phyloP scores from a whole-genome alignment of 257 asterid species.

The Ilex aquifolium region DNA sequence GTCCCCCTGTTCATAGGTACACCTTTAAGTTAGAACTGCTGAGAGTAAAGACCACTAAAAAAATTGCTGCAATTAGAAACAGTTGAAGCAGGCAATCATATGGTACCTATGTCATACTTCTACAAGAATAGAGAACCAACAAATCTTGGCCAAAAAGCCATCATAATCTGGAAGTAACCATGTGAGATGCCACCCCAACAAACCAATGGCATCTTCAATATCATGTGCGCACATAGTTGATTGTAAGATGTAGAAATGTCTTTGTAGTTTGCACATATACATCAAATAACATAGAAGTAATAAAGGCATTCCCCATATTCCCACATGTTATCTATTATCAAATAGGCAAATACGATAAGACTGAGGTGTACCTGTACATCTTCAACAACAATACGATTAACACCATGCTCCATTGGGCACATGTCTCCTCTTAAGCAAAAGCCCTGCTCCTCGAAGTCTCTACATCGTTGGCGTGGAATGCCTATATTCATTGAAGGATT shows the following conservation, averaged over 20 bases:
- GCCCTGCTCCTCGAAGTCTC: conserved; percentile 99
- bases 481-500: conserved; percentile 59
- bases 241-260: too few species aligned
- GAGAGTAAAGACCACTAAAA: too few species aligned
- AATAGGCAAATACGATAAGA: background rate
- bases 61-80: background rate
- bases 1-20: background rate
- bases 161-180: background rate
- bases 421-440: conserved; percentile 98
- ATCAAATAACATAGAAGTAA: background rate
- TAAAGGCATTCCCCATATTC: background rate
- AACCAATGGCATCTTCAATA: background rate
- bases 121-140: background rate
- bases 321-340: conserved; percentile 1
- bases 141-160: background rate
- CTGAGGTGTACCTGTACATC: conserved; percentile 83
- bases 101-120: background rate
- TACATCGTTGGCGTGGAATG: conserved; percentile 75
- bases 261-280: too few species aligned
- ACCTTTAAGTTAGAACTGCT: too few species aligned
- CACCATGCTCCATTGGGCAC: conserved; percentile 99
- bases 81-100: background rate
- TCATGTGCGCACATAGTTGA: background rate
- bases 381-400: conserved; percentile 92
- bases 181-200: background rate